Evolutionary conservation across 2,329 filamentous ascomycete species (phyloP), one percentile per base, ranked within the genome.

Genomic region (Colletotrichum graminicola): DNA sequence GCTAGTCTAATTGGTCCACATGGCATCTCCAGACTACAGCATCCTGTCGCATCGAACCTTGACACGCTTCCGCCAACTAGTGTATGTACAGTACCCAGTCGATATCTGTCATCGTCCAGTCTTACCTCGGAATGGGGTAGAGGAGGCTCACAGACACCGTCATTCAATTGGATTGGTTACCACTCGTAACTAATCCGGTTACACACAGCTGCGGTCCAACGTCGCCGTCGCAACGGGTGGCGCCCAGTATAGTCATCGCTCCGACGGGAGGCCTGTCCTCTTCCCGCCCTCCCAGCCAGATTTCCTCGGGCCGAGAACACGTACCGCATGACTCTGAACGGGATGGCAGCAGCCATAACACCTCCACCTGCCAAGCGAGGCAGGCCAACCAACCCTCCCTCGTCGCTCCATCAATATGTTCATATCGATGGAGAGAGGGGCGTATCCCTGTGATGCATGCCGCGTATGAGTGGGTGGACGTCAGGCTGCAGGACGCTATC

Each of bases 11-110:
- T 36, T 14, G 11, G 21, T 26, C 49, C 26, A 32, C 23, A 34
- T 32, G 11, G 18, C 21, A 18, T 23, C n/a, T 41, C 55, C 29
- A 11, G 43, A 54, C 60, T 57, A 57, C 59, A 23, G 36, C 45
- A 54, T 18, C 45, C 45, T 66, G 2, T 66, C 36, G 61, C 62
- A 54, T 29, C 62, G 47, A 54, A 66, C 23, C 26, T 54, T 32
- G 67, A n/a, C 32, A 34, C 23, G 23, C 26, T 41, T 59, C 66
- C 54, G 34, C 21, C 51, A 23, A n/a, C 21, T 29, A n/a, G n/a
- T n/a, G n/a, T n/a, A 45, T 59, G 34, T 45, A 66, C 54, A 45
- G 39, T 56, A 55, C 55, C 41, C 63, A 61, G 47, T 21, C 3
- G 10, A 57, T 45, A 34, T 43, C 16, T 51, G 29, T 47, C 8